These are phyloP conservation scores for Hortiboletus campestris DNA, from an alignment of 768 basidiomycete species.

Conservation along the genomic window DNA sequence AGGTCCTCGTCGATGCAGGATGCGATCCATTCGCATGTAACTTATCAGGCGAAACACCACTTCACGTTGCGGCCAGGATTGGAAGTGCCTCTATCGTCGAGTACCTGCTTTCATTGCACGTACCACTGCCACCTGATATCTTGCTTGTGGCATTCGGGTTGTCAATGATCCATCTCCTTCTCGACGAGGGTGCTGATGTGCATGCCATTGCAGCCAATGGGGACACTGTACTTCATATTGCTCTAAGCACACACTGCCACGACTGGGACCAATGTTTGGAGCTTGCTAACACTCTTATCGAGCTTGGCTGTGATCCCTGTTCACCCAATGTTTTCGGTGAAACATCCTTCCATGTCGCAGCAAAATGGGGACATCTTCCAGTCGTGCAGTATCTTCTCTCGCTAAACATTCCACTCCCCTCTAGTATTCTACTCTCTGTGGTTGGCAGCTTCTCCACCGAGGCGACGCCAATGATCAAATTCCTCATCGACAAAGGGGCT, in stretches of 20 bases:
- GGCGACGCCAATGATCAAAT: background rate
- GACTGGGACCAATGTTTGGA: too few relatives aligned
- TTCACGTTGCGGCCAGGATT: background rate
- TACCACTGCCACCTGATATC: background rate
- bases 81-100: background rate
- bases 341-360: background rate
- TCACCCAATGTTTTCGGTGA: background rate
- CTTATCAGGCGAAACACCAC: background rate
- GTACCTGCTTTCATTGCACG: background rate
- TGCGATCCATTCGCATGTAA: background rate
- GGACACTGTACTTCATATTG: too few relatives aligned
- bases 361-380: background rate
- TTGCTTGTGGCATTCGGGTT: background rate
- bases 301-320: too few relatives aligned
- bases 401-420: too few relatives aligned
- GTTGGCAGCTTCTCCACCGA: background rate
- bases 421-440: too few relatives aligned
- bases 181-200: background rate
- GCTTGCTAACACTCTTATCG: too few relatives aligned
- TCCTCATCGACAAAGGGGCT: background rate
- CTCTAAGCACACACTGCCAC: too few relatives aligned
- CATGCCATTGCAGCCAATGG: background rate
- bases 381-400: background rate
- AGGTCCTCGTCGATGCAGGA: conserved; percentile 6
- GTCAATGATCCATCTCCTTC: background rate